Conservation (phyloP, 208 protist genomes). For the Kentomonas sorsogonicus region DNA sequence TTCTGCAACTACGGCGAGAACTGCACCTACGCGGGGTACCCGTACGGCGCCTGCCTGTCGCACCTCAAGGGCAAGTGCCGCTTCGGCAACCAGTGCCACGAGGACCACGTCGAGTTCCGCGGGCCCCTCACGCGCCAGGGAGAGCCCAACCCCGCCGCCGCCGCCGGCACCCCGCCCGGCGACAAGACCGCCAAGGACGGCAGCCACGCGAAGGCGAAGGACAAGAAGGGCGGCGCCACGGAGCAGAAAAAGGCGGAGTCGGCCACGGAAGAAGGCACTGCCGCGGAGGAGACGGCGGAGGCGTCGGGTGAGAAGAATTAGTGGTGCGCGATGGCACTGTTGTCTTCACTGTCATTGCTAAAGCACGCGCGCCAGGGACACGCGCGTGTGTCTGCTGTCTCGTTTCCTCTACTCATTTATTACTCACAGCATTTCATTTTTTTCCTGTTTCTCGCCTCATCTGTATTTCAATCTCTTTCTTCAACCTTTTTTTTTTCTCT, state of each 20-base stretch:
- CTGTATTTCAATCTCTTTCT: slow-evolving; percentile 1
- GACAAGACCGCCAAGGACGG: neutral
- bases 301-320: too few relatives aligned
- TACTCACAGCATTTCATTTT: slow-evolving; percentile 6
- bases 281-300: neutral
- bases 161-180: slow-evolving; percentile 6
- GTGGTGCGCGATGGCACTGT: too few relatives aligned
- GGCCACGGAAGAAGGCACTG: neutral
- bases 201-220: slow-evolving; percentile 6
- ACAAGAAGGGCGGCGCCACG: neutral
- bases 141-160: slow-evolving; percentile 14
- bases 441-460: neutral
- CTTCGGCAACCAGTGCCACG: slow-evolving; percentile 82
- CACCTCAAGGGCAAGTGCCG: slow-evolving; percentile 87
- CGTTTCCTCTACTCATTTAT: neutral
- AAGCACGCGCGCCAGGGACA: too few relatives aligned
- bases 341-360: too few relatives aligned
- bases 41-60: slow-evolving; percentile 83
- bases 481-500: slow-evolving; percentile 9
- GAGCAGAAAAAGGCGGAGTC: slow-evolving; percentile 5
- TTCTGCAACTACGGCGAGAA: slow-evolving; percentile 86
- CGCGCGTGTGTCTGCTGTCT: too few relatives aligned
- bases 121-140: slow-evolving; percentile 58
- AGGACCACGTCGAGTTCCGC: slow-evolving; percentile 80
- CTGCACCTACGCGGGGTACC: slow-evolving; percentile 84